Conservation (phyloP, 1,284 basidiomycete genomes). For the Moniliophthora roreri region DNA sequence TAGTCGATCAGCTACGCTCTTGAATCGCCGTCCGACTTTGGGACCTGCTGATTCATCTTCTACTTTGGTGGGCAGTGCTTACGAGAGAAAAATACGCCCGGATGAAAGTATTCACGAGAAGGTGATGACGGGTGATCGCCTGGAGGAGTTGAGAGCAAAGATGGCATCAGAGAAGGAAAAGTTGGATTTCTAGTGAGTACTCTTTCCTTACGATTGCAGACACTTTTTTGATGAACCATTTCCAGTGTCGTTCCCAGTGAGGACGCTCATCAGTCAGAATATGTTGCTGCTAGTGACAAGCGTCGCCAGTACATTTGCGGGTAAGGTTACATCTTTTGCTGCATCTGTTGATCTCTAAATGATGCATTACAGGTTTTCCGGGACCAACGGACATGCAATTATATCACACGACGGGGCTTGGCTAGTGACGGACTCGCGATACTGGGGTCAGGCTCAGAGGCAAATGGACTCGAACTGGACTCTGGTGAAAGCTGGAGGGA, state of each 20-base stretch:
- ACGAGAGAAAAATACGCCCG: background rate
- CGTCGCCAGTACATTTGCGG: slow-evolving; percentile 83
- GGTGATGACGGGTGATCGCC: slow-evolving; percentile 39
- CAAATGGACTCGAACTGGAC: slow-evolving; percentile 82
- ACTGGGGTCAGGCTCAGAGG: slow-evolving; percentile 83
- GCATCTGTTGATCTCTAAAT: slow-evolving; percentile 11
- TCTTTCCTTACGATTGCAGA: slow-evolving; percentile 7
- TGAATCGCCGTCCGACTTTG: background rate
- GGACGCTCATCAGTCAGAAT: slow-evolving; percentile 90
- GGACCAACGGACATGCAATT: slow-evolving; percentile 84
- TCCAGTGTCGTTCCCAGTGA: slow-evolving; percentile 74
- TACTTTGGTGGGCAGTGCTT: background rate
- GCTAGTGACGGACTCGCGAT: slow-evolving; percentile 85
- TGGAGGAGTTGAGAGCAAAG: slow-evolving; percentile 29
- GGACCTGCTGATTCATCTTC: slow-evolving; percentile 14
- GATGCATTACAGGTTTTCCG: slow-evolving; percentile 64
- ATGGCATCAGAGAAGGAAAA: slow-evolving; percentile 62
- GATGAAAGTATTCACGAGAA: slow-evolving; percentile 3
- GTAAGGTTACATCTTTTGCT: slow-evolving; percentile 37
- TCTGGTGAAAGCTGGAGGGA: slow-evolving; percentile 65
- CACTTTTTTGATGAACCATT: slow-evolving; percentile 13
- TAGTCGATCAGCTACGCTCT: background rate
- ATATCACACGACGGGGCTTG: slow-evolving; percentile 67
- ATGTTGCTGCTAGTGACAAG: slow-evolving; percentile 79
- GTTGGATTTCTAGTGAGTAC: slow-evolving; percentile 83